Percentiles rank a stretch among this genome's conserved stretches.
These are phyloP conservation scores for Camelina sativa DNA, from an alignment of 345 rosid species.

Conservation along the genomic window DNA sequence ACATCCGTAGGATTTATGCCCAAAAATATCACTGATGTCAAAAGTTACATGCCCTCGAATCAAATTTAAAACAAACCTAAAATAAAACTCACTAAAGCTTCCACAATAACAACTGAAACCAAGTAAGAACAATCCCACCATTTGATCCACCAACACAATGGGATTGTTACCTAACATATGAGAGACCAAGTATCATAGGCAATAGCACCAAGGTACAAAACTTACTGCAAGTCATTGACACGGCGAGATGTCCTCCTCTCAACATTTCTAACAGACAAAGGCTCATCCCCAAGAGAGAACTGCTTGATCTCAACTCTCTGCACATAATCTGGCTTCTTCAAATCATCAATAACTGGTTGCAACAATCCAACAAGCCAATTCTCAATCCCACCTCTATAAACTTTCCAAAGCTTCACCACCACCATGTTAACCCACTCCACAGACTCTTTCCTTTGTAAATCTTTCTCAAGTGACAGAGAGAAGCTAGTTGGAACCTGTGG, in stretches of 20 bases:
- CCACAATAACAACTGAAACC: too few relatives aligned
- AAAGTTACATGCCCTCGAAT: neutral
- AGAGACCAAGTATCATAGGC: constrained; percentile 6
- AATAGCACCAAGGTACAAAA: constrained; percentile 31
- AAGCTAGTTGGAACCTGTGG: constrained; percentile 90
- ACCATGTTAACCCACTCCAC: constrained; percentile 99
- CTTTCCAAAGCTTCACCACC: constrained; percentile 95
- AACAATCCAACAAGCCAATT: constrained; percentile 88
- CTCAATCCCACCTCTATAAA: constrained; percentile 88
- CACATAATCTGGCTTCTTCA: constrained; percentile 94
- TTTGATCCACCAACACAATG: neutral
- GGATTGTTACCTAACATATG: neutral
- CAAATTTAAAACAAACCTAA: too few relatives aligned
- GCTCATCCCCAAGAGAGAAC: constrained; percentile 93
- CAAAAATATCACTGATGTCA: neutral
- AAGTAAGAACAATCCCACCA: neutral
- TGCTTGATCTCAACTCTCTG: constrained; percentile 92
- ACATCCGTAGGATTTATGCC: neutral
- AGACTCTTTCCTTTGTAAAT: constrained; percentile 94
- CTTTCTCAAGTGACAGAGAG: constrained; percentile 83
- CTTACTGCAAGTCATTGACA: constrained; percentile 94
- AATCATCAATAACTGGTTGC: constrained; percentile 96
- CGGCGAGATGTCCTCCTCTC: constrained; percentile 96
- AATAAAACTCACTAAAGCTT: too few relatives aligned
- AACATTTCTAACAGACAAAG: constrained; percentile 91